These are phyloP conservation scores for Moringa oleifera DNA, from an alignment of 345 rosid species.

Conservation along the genomic window DNA sequence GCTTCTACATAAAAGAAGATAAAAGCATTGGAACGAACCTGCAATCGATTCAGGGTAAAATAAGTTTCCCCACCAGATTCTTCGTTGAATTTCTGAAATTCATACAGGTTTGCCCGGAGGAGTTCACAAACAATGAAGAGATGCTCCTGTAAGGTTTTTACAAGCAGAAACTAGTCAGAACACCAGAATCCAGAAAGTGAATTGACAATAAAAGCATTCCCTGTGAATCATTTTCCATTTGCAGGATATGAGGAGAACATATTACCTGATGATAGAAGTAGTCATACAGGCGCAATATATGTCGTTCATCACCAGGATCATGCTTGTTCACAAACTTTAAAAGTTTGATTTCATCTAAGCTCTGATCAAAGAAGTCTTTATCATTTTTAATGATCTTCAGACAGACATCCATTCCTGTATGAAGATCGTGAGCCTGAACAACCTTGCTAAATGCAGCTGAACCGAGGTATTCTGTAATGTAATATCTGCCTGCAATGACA, in stretches of 20 bases:
- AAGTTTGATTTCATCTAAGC: slow-evolving; percentile 95
- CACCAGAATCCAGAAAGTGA: too few species aligned
- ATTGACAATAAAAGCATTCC: neutral
- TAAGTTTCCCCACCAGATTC: slow-evolving; percentile 79
- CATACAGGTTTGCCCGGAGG: slow-evolving; percentile 78
- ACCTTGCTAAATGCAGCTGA: slow-evolving; percentile 97
- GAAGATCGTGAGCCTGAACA: slow-evolving; percentile 85
- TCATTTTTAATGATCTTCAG: slow-evolving; percentile 96
- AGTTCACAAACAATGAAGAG: slow-evolving; percentile 94
- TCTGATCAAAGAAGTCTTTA: slow-evolving; percentile 96
- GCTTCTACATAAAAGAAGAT: neutral
- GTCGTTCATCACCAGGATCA: slow-evolving; percentile 80
- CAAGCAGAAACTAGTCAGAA: slow-evolving; percentile 1
- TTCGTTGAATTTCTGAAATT: slow-evolving; percentile 83
- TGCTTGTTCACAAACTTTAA: slow-evolving; percentile 79
- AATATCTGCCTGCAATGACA: slow-evolving; percentile 81
- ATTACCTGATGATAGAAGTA: slow-evolving; percentile 89
- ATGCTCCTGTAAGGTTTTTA: slow-evolving; percentile 61
- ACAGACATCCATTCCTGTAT: slow-evolving; percentile 68
- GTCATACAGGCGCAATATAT: slow-evolving; percentile 86
- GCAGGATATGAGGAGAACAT: neutral
- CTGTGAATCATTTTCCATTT: neutral
- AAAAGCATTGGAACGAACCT: slow-evolving; percentile 42
- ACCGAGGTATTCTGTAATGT: slow-evolving; percentile 81
- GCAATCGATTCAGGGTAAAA: slow-evolving; percentile 64